Conservation (phyloP, 2,329 filamentous ascomycete species). For the Diaporthe batatas region DNA sequence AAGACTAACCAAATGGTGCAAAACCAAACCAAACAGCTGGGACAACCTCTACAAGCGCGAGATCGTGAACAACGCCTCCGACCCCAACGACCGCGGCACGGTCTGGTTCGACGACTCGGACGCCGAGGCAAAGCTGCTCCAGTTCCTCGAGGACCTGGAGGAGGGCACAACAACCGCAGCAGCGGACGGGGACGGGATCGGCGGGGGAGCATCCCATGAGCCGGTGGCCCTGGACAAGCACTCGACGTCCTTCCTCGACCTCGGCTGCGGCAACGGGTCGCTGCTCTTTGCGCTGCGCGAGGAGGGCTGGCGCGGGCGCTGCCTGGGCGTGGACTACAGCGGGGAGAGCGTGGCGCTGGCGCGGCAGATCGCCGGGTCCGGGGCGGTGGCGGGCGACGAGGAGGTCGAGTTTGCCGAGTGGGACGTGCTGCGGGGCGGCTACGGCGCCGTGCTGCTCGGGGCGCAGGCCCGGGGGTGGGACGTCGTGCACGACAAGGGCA, state of each 20-base stretch:
- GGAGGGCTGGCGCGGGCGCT: conserved; percentile 72
- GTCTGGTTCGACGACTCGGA: conserved; percentile 97
- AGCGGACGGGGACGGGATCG: not conserved
- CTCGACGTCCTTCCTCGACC: conserved; percentile 78
- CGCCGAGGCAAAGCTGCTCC: conserved; percentile 84
- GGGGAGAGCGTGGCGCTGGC: conserved; percentile 81
- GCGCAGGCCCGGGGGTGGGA: conserved; percentile 73
- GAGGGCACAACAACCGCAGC: conserved; percentile 25
- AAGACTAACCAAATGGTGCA: not conserved
- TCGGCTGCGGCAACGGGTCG: conserved; percentile 95
- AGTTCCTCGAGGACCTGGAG: conserved; percentile 68
- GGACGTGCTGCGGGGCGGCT: conserved; percentile 69
- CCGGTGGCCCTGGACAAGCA: conserved; percentile 44
- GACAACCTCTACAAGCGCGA: conserved; percentile 80
- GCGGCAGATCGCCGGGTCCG: conserved; percentile 66
- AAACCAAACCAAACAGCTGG: conserved; percentile 69
- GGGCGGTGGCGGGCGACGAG: conserved; percentile 40
- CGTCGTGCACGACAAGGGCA: conserved; percentile 96
- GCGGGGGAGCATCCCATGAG: too few species aligned
- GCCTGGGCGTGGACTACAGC: conserved; percentile 93
- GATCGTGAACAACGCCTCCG: conserved; percentile 76
- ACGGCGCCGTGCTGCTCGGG: conserved; percentile 52
- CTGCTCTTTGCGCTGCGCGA: conserved; percentile 86
- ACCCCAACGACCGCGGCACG: conserved; percentile 85
- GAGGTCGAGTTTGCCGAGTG: conserved; percentile 66